These are phyloP conservation scores for Striga hermonthica DNA, from an alignment of 305 asterid species.

Conservation along the genomic window DNA sequence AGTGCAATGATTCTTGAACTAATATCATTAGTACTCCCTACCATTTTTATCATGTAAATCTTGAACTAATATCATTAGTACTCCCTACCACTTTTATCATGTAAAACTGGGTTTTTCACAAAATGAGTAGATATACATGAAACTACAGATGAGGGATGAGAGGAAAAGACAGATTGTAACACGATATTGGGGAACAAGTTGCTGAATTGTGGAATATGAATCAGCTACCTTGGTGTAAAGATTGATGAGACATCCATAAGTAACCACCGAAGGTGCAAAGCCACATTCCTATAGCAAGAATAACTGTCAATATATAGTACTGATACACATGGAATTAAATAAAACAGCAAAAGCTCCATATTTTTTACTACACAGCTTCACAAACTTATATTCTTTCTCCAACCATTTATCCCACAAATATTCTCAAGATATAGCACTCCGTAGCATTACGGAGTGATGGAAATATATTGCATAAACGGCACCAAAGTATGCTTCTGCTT, in stretches of 20 bases:
- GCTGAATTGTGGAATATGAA: conserved; percentile 16
- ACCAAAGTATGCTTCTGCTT: neutral
- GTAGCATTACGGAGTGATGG: neutral
- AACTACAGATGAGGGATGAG: no score
- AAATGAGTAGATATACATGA: no score
- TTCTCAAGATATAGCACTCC: conserved; percentile 3
- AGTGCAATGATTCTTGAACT: neutral
- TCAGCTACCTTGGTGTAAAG: conserved; percentile 73
- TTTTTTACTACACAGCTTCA: conserved; percentile 10
- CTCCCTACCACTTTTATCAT: no score
- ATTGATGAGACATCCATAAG: conserved; percentile 91
- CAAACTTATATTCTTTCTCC: neutral
- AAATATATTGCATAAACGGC: conserved; percentile 19
- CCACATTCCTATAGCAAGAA: conserved; percentile 73
- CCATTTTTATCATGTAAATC: no score
- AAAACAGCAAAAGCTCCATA: conserved; percentile 16
- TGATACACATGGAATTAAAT: neutral
- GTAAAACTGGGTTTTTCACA: no score
- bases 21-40: conserved; percentile 8
- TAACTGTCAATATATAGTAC: conserved; percentile 28
- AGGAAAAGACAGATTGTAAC: no score
- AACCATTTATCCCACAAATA: conserved; percentile 6
- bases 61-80: no score
- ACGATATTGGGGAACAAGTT: neutral
- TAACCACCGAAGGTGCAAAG: conserved; percentile 73